Base-by-base conservation (phyloP, 805 yeast genomes). In the Yarrowia porcina region DNA sequence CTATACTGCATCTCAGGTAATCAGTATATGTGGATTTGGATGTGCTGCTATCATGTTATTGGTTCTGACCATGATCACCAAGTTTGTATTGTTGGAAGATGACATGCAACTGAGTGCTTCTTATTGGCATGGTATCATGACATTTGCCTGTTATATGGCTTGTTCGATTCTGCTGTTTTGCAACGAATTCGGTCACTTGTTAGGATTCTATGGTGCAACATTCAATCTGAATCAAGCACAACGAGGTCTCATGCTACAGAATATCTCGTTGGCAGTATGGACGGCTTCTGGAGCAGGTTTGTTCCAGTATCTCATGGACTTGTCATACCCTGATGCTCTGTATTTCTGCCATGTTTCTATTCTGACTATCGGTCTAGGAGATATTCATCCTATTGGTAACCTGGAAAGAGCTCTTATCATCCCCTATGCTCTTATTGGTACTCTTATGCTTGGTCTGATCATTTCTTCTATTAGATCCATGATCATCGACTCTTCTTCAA, bases 281-380 rank as follows among this genome's bases (percentile, higher is more conserved):
- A 74, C 89, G 20, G 79, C 85, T 2, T 78, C 86, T 72, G 96
- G 96, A 11, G 82, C 89, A 1, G 87, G 83, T 1, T 71, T 83
- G 68, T 84, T 84, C 67, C 76, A 82, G 0, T 68, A 74, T 4
- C 63, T 85, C 49, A 66, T 84, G 39, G 71, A 76, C 42, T 69
- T 83, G 10, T 76, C 80, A 0, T 88, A 80, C 70, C 90, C 91
- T 0, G 79, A 84, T n/a, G 84, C 89, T 0, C 71, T 89, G 49
- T 90, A 89, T 70, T 89, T 81, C 71, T 84, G 90, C 68, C 81
- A 83, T 11, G 90, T 88, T 0, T 85, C 96, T 0, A 75, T 87
- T 39, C 76, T 89, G 52, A 91, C 97, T 1, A 81, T 91, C 28
- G 97, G 97, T 0, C 76, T 86, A 17, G 97, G 97, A 38, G 94